Conservation (phyloP, 257 asterid genomes). For the Scutellaria baicalensis region DNA sequence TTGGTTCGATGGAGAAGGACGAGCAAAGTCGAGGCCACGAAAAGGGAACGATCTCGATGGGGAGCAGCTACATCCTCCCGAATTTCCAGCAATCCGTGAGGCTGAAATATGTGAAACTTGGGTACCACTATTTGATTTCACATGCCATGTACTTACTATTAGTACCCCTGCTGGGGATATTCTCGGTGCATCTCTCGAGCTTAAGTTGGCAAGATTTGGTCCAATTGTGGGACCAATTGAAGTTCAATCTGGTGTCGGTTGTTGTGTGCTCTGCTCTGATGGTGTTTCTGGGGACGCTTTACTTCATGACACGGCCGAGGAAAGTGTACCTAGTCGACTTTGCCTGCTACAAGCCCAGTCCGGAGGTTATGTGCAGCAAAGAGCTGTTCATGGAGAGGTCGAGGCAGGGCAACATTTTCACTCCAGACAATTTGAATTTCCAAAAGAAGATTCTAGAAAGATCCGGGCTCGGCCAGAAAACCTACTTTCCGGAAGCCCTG, state of each 20-base stretch:
- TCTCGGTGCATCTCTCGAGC: conserved; percentile 32
- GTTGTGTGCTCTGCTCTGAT: conserved; percentile 32
- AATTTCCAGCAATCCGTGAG: conserved; percentile 43
- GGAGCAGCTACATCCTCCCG: conserved; percentile 27
- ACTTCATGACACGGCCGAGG: conserved; percentile 60
- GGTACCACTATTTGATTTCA: conserved; percentile 51
- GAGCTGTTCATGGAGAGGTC: conserved; percentile 51
- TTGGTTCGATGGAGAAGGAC: conserved; percentile 24
- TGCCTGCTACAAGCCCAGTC: conserved; percentile 57
- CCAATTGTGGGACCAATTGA: conserved; percentile 39
- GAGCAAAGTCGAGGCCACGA: background rate
- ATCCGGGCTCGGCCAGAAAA: conserved; percentile 72
- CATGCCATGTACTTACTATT: conserved; percentile 45
- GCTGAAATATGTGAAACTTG: conserved; percentile 64
- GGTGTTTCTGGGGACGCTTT: conserved; percentile 47
- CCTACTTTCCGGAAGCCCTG: conserved; percentile 52
- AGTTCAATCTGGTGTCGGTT: conserved; percentile 40
- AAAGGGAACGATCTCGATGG: conserved; percentile 28
- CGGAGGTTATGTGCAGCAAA: conserved; percentile 38
- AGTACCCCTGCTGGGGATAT: conserved; percentile 29
- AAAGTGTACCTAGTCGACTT: conserved; percentile 54
- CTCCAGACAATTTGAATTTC: conserved; percentile 43
- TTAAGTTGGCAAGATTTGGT: conserved; percentile 26
- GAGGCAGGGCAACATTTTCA: conserved; percentile 24
- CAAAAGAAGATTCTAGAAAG: conserved; percentile 57